These are phyloP conservation scores for Hondaea fermentalgiana DNA, from an alignment of 108 stramenopile species.

Conservation along the genomic window DNA sequence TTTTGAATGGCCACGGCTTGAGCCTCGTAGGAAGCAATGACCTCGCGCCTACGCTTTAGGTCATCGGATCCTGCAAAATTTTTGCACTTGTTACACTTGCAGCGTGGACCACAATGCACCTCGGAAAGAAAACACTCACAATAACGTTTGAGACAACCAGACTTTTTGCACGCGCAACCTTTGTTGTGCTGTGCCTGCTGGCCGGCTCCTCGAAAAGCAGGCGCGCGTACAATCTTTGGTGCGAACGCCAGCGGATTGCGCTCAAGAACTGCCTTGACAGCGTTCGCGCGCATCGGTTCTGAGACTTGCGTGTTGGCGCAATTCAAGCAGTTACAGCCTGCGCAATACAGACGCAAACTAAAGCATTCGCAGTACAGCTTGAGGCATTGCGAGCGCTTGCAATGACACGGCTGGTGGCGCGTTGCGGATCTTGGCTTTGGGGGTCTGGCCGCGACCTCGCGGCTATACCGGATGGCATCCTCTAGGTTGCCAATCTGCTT, in stretches of 20 bases:
- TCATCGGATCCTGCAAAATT: not conserved
- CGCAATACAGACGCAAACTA: not conserved
- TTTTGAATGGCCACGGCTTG: not conserved
- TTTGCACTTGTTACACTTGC: constrained; percentile 59
- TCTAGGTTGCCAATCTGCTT: not conserved
- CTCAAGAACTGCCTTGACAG: not conserved
- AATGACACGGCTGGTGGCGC: constrained; percentile 29
- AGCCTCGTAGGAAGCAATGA: not conserved
- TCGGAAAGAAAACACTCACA: constrained; percentile 84
- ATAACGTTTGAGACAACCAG: constrained; percentile 85
- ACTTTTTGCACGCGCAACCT: constrained; percentile 88
- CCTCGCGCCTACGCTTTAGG: not conserved
- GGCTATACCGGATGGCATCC: not conserved
- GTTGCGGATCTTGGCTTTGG: not conserved
- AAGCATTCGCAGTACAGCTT: constrained; percentile 49
- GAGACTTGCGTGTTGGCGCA: not conserved
- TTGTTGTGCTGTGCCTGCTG: constrained; percentile 46
- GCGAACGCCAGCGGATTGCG: not conserved
- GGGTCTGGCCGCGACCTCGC: not conserved
- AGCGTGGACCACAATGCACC: constrained; percentile 69
- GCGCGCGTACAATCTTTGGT: not conserved
- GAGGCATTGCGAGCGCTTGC: constrained; percentile 35
- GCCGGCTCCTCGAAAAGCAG: not conserved
- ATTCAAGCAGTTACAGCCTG: not conserved
- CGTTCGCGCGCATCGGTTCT: not conserved